Conservation (phyloP, 1,284 basidiomycete genomes). For the Fistulinella cinereoalba region DNA sequence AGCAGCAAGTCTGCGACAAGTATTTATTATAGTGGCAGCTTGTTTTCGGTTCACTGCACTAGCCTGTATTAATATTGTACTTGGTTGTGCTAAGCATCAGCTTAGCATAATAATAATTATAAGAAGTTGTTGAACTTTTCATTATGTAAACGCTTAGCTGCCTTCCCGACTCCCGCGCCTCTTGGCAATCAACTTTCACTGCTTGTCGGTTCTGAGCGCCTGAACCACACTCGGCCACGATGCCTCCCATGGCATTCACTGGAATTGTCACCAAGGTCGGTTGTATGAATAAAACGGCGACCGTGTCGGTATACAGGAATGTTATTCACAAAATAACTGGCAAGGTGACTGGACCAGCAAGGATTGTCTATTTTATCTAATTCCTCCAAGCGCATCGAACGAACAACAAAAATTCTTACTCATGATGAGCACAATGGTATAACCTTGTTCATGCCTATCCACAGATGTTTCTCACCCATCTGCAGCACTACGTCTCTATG, state of each 20-base stretch:
- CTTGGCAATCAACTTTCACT: too few relatives aligned
- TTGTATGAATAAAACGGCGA: conserved; percentile 78
- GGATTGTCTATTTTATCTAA: conserved; percentile 1
- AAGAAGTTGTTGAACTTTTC: too few relatives aligned
- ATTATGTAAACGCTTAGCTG: too few relatives aligned
- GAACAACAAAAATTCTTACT: conserved; percentile 71
- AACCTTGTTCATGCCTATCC: conserved; percentile 31
- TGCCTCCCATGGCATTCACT: conserved; percentile 73
- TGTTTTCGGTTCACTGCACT: too few relatives aligned
- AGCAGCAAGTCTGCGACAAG: too few relatives aligned
- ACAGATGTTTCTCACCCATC: conserved; percentile 13
- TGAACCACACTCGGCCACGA: conserved; percentile 37
- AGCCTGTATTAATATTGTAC: too few relatives aligned
- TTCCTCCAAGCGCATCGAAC: conserved; percentile 55
- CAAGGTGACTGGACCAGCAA: conserved; percentile 51
- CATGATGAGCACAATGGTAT: conserved; percentile 67
- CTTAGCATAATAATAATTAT: too few relatives aligned
- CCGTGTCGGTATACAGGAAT: conserved; percentile 72
- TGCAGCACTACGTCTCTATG: conserved; percentile 60
- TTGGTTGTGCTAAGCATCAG: too few relatives aligned
- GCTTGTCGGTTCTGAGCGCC: too few relatives aligned
- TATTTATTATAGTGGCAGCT: too few relatives aligned
- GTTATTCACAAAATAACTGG: conserved; percentile 65
- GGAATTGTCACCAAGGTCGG: conserved; percentile 76
- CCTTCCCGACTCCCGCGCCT: too few relatives aligned